These are phyloP conservation scores for Xylaria sp. DNA, from an alignment of 2,329 filamentous ascomycete genomes.

Conservation along the genomic window DNA sequence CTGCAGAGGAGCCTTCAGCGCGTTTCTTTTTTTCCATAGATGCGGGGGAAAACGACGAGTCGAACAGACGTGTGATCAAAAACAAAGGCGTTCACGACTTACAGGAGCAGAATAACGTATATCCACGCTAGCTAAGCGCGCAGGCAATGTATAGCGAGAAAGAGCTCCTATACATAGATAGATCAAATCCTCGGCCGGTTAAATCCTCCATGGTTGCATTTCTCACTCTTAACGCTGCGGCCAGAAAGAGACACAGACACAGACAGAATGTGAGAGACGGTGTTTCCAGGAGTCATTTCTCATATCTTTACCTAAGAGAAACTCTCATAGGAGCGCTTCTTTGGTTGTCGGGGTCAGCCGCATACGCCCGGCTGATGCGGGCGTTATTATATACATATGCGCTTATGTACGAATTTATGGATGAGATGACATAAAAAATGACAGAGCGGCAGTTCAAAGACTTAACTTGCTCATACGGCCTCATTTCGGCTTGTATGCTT, in stretches of 20 bases:
- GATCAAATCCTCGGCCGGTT: conserved; percentile 23
- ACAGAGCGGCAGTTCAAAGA: conserved; percentile 26
- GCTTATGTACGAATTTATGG: not conserved
- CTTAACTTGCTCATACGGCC: conserved; percentile 6
- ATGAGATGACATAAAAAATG: not conserved
- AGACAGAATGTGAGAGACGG: not conserved
- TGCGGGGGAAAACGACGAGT: not conserved
- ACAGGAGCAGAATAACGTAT: conserved; percentile 9
- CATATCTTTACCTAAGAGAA: conserved; percentile 31
- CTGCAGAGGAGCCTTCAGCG: not conserved
- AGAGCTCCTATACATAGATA: not conserved
- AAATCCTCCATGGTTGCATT: conserved; percentile 19
- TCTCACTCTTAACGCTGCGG: conserved; percentile 2
- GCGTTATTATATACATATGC: not conserved
- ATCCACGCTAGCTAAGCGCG: not conserved
- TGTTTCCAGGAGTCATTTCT: conserved; percentile 1
- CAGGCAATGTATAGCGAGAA: not conserved
- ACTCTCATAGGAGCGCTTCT: conserved; percentile 25
- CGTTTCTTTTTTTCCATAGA: conserved; percentile 4
- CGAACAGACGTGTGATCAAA: not conserved
- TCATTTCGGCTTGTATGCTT: not conserved
- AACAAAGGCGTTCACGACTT: conserved; percentile 5
- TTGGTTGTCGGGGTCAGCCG: conserved; percentile 3
- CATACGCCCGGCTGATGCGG: conserved; percentile 1
- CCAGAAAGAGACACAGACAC: not conserved